A percentile compares a stretch with the other conserved stretches of the same genome.
These are phyloP conservation scores for Aurifilum marmelostoma DNA, from an alignment of 2,329 filamentous ascomycete genomes.

Conservation along the genomic window DNA sequence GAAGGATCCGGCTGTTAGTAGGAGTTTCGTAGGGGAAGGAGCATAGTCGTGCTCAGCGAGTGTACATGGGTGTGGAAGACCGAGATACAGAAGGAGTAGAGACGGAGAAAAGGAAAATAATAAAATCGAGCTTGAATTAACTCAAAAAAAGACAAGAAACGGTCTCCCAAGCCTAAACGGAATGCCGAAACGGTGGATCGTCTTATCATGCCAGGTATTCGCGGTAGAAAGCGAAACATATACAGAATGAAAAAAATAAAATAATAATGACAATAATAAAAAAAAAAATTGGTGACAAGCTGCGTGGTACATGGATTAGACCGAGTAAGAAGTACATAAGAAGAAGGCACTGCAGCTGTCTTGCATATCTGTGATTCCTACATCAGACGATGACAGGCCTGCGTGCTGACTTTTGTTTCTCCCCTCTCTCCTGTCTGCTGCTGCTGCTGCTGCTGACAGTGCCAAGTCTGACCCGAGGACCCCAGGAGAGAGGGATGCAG, in stretches of 20 bases:
- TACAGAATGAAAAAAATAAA: too few relatives aligned
- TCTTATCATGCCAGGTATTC: not conserved
- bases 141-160: not conserved
- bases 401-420: not conserved
- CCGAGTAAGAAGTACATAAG: not conserved
- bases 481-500: not conserved
- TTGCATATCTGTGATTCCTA: constrained; percentile 3
- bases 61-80: not conserved
- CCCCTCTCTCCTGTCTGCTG: not conserved
- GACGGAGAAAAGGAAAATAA: not conserved
- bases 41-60: not conserved
- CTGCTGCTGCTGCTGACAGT: not conserved
- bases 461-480: not conserved
- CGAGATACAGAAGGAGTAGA: not conserved
- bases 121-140: not conserved
- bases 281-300: too few relatives aligned
- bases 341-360: not conserved
- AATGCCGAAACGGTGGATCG: not conserved
- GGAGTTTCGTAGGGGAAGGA: not conserved
- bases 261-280: too few relatives aligned
- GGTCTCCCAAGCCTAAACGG: not conserved
- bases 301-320: not conserved
- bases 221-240: not conserved
- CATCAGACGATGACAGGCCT: constrained; percentile 4
- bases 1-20: constrained; percentile 1